Base-by-base conservation (phyloP, 495 filamentous ascomycete genomes). In the Gamarada debralockiae region DNA sequence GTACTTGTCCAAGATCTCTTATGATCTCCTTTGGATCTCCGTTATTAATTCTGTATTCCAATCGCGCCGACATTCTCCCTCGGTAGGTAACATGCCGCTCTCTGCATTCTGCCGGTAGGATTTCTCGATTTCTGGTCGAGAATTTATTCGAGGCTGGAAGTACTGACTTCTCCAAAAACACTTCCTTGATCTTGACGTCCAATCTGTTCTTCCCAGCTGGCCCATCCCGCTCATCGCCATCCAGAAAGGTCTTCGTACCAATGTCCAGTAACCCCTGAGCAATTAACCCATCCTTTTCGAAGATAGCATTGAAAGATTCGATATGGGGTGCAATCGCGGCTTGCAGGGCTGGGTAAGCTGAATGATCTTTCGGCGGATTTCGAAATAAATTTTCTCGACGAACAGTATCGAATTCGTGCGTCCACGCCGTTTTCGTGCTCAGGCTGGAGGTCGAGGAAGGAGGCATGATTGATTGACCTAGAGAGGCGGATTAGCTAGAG, bases 291-390 rank as follows among this genome's bases (percentile, higher is more conserved):
- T 76, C 70, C 57, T 79, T 77, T 13, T 83, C 83, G 62, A 96
- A 90, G 34, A 96, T 73, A n/a, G 87, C 85, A 74, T 98, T 95
- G 82, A 97, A 97, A 8, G 93, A 92, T 56, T 96, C 83, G 64
- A 96, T 83, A 67, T 98, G 93, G 27, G 93, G 93, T 52, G 84
- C 76, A 54, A 96, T 82, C 2, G 92, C 88, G 36, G 79, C 81
- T 42, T 89, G 84, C 40, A 98, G 78, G 12, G 87, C 79, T 3
- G 93, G 93, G 65, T 93, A 97, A 47, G 93, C 89, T 13, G 90
- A 86, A 42, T 79, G 82, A 61, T 97, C 90, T 61, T 79, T 85
- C 1, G 93, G 92, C 2, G 93, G 92, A 56, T 92, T 82, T 59
- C 80, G 77, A 65, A 97, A 98, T 14, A 97, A 86, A 20, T 84